These are phyloP conservation scores for Candida saitoana DNA, from an alignment of 805 yeast genomes.

Conservation along the genomic window DNA sequence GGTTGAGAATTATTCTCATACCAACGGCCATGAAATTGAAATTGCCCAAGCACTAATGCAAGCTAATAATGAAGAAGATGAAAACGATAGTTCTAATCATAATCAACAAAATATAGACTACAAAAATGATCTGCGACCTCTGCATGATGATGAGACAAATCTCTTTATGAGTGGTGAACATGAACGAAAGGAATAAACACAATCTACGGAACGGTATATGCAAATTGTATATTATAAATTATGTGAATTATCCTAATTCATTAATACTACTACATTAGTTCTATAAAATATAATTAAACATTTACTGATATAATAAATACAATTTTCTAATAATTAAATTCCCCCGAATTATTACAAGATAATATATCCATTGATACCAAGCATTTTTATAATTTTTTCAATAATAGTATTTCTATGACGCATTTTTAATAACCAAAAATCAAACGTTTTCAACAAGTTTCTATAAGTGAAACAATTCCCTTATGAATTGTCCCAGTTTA, in stretches of 20 bases:
- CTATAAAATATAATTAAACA: constrained; percentile 1
- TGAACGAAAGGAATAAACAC: constrained; percentile 7
- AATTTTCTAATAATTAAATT: constrained; percentile 3
- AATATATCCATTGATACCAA: not conserved
- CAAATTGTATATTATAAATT: constrained; percentile 1
- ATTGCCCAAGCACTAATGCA: constrained; percentile 65
- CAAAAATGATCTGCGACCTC: constrained; percentile 1
- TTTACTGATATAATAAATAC: not conserved
- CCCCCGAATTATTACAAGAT: constrained; percentile 5
- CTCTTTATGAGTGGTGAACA: constrained; percentile 15
- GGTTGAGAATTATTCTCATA: constrained; percentile 45
- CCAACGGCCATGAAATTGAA: constrained; percentile 50
- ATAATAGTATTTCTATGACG: constrained; percentile 3
- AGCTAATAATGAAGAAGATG: constrained; percentile 39
- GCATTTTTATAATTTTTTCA: not conserved
- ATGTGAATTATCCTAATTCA: constrained; percentile 1
- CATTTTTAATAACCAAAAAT: not conserved
- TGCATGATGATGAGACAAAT: constrained; percentile 15
- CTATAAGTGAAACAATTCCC: constrained; percentile 8
- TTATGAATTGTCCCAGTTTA: constrained; percentile 22
- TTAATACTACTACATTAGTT: not conserved
- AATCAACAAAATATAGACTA: constrained; percentile 5
- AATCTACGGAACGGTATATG: not conserved
- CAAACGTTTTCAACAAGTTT: not conserved
- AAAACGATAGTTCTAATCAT: constrained; percentile 8